These are phyloP conservation scores for Guyanaporus albipodus DNA, from an alignment of 768 basidiomycete species.

Conservation along the genomic window DNA sequence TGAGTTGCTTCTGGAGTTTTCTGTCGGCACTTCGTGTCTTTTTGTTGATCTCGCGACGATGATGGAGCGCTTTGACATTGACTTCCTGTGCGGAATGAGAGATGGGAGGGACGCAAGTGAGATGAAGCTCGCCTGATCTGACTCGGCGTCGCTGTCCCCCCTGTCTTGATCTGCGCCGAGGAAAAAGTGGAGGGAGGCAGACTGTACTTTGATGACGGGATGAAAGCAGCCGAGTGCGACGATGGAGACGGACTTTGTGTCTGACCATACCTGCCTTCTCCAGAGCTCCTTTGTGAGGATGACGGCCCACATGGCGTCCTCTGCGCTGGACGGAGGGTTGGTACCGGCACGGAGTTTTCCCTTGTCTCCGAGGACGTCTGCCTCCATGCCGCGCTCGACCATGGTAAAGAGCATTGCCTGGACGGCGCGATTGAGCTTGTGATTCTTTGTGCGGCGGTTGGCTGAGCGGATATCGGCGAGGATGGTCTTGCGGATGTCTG, in stretches of 20 bases:
- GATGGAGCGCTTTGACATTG: slow-evolving; percentile 72
- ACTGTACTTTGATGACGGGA: slow-evolving; percentile 90
- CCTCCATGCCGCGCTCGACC: slow-evolving; percentile 90
- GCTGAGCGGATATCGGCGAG: slow-evolving; percentile 90
- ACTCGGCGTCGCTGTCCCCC: slow-evolving; percentile 71
- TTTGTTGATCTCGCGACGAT: slow-evolving; percentile 90
- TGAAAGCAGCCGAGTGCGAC: slow-evolving; percentile 90
- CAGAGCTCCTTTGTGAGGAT: slow-evolving; percentile 91
- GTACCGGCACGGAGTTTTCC: slow-evolving; percentile 58
- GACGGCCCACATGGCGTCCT: slow-evolving; percentile 98
- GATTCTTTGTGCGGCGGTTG: slow-evolving; percentile 84
- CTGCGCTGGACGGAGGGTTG: slow-evolving; percentile 40
- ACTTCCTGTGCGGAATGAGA: slow-evolving; percentile 41
- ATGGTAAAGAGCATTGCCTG: slow-evolving; percentile 95
- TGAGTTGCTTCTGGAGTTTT: slow-evolving; percentile 70
- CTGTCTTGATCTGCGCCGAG: slow-evolving; percentile 81
- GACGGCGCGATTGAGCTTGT: slow-evolving; percentile 93
- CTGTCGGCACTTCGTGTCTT: slow-evolving; percentile 82
- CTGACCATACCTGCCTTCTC: slow-evolving; percentile 90
- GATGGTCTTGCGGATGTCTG: slow-evolving; percentile 89
- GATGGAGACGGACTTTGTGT: slow-evolving; percentile 90
- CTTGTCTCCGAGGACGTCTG: slow-evolving; percentile 78
- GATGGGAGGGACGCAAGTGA: background rate
- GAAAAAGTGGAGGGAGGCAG: slow-evolving; percentile 93
- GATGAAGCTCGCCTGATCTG: slow-evolving; percentile 36